Conservation (phyloP, 2,329 filamentous ascomycete species). For the Alternaria incomplexa region DNA sequence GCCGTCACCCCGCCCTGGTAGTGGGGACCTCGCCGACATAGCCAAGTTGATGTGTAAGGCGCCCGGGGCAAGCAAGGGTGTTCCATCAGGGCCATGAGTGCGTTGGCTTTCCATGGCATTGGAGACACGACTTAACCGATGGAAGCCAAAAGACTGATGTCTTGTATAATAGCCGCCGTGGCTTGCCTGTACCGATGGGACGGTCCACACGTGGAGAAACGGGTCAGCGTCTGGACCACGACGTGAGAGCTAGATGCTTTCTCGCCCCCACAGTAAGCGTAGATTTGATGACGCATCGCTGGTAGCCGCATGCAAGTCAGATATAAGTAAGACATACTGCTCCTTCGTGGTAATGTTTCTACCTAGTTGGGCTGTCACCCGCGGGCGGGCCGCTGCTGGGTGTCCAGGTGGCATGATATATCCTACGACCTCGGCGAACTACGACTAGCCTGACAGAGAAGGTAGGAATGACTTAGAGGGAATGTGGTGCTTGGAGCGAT, state of each 20-base stretch:
- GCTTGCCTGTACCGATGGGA: conserved; percentile 2
- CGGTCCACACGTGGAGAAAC: conserved; percentile 3
- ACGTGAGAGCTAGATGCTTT: conserved; percentile 3
- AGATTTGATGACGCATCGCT: background rate
- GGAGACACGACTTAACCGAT: background rate
- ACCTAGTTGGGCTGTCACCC: background rate
- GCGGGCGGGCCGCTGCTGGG: background rate
- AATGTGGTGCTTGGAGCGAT: background rate
- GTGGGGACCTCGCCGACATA: background rate
- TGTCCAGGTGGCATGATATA: background rate
- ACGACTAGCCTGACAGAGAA: background rate
- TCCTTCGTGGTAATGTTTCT: background rate
- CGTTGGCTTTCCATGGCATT: background rate
- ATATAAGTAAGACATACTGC: conserved; percentile 3
- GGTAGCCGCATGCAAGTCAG: conserved; percentile 8
- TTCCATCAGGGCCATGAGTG: background rate
- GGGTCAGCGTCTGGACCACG: conserved; percentile 18
- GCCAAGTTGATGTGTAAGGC: background rate
- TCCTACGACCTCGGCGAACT: background rate
- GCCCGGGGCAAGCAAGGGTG: background rate
- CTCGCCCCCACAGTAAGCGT: background rate
- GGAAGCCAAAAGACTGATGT: background rate
- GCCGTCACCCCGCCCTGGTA: background rate
- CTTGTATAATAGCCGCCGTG: conserved; percentile 7
- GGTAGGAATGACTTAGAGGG: background rate